Base-by-base conservation (phyloP, 371 early-diverging fungal species). In the Mortierella sp. region DNA sequence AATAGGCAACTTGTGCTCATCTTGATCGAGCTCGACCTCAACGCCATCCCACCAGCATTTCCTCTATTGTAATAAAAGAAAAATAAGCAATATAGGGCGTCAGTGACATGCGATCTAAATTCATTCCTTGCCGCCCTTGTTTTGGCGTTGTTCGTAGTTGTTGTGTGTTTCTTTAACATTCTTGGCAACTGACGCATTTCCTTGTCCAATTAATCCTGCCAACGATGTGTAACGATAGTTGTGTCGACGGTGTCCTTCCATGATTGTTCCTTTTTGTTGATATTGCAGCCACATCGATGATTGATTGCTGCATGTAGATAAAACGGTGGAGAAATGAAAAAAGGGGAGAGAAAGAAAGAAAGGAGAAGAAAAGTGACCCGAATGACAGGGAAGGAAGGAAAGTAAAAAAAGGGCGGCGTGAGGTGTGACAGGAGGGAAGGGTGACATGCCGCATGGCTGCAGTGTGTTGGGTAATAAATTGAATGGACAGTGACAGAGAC, bases 11-110 rank as follows among this genome's bases (percentile, higher is more conserved):
- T 82, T 82, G 73, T 88, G 87, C 47, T 89, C 80, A 43, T 81
- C 87, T 61, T 86, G 81, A 64, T 88, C 88, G 7, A 93, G 85
- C 72, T 91, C 90, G 29, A 92, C 89, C 64, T 93, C 91, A 64
- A 86, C 90, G 19, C 94, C 94, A 83, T 95, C 95, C 96, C 96
- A 95, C 96, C 96, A 94, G 86, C 94, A 94, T 86, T 94, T 94
- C 77, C 94, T 88, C 92, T 91, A 85, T 53, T 65, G 48, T 44
- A n/a, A 24, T 19, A 10, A 55, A 63, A 24, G 6, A 73, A 43
- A 52, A 43, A 68, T 41, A 67, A 61, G 26, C 7, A 50, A 52
- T 48, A 43, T 47, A 50, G 40, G 34, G 48, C n/a, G 34, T n/a
- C 19, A 47, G 48, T n/a, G 34, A 22, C 50, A 24, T 29, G 34